Evolutionary conservation across 371 early-diverging fungal species (phyloP).

Genomic region (Mortierella sp.): DNA sequence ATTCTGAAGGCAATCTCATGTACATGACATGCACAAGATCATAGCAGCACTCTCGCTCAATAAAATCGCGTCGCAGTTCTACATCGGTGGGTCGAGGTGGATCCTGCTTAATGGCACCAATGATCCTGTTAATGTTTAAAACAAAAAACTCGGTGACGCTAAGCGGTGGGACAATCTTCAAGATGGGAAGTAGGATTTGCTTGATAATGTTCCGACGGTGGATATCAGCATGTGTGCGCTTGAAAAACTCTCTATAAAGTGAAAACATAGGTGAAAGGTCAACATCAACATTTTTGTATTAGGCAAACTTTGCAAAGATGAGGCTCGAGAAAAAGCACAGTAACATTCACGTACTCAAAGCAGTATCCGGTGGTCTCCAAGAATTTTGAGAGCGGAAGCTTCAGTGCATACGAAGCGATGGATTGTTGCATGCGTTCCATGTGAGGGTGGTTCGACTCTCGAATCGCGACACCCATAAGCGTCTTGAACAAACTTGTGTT

Average conservation of each 20-base stretch:
- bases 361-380: constrained; percentile 59
- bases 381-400: constrained; percentile 60
- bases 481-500: constrained; percentile 65
- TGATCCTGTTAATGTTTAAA: constrained; percentile 64
- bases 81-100: constrained; percentile 50
- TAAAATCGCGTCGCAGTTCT: constrained; percentile 58
- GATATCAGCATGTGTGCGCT: constrained; percentile 50
- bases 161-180: constrained; percentile 59
- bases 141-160: constrained; percentile 66
- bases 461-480: constrained; percentile 68
- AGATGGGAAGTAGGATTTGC: constrained; percentile 63
- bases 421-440: constrained; percentile 59
- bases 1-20: constrained; percentile 55
- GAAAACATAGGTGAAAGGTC: not conserved
- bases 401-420: constrained; percentile 61
- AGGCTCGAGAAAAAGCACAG: not conserved
- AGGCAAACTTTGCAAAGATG: not conserved
- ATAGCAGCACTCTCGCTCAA: constrained; percentile 65
- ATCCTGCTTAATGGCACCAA: constrained; percentile 59
- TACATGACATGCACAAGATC: constrained; percentile 57
- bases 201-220: constrained; percentile 64
- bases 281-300: no score
- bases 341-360: constrained; percentile 59
- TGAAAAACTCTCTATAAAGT: constrained; percentile 60
- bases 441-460: constrained; percentile 68